Evolutionary conservation across 2,329 filamentous ascomycete species (phyloP).

Genomic region (Nakataea oryzae): DNA sequence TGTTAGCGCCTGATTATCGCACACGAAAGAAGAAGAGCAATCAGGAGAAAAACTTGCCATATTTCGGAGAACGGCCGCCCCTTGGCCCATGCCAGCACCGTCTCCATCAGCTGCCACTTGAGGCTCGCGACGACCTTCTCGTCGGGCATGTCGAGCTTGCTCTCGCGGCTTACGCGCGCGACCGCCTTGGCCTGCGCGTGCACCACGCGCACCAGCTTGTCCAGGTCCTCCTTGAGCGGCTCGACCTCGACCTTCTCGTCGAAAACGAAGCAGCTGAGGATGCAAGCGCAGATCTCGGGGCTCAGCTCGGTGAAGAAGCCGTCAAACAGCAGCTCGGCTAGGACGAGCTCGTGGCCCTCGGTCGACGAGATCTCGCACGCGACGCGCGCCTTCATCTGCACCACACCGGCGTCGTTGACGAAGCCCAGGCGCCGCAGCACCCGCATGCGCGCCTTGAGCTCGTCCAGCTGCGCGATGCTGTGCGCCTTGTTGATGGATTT

Average conservation of each 20-base stretch:
- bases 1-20: not conserved
- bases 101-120: conserved; percentile 95
- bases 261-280: conserved; percentile 91
- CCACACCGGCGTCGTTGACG: conserved; percentile 90
- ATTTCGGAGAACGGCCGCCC: conserved; percentile 87
- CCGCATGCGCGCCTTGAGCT: conserved; percentile 91
- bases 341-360: conserved; percentile 81
- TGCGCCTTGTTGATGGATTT: conserved; percentile 78
- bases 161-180: conserved; percentile 89
- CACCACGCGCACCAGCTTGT: conserved; percentile 78
- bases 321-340: conserved; percentile 91
- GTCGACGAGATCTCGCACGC: conserved; percentile 94
- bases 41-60: conserved; percentile 54
- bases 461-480: conserved; percentile 86
- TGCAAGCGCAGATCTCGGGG: conserved; percentile 76
- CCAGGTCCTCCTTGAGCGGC: conserved; percentile 70
- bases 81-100: conserved; percentile 84
- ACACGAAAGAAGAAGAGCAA: not conserved
- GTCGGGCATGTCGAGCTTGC: conserved; percentile 88
- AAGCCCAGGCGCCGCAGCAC: conserved; percentile 90
- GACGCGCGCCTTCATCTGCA: conserved; percentile 92
- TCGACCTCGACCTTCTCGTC: conserved; percentile 85
- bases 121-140: conserved; percentile 85
- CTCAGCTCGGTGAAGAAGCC: conserved; percentile 94
- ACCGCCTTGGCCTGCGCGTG: conserved; percentile 78